Evolutionary conservation across 2,329 filamentous ascomycete species (phyloP).

Genomic region (Fusarium sp.): DNA sequence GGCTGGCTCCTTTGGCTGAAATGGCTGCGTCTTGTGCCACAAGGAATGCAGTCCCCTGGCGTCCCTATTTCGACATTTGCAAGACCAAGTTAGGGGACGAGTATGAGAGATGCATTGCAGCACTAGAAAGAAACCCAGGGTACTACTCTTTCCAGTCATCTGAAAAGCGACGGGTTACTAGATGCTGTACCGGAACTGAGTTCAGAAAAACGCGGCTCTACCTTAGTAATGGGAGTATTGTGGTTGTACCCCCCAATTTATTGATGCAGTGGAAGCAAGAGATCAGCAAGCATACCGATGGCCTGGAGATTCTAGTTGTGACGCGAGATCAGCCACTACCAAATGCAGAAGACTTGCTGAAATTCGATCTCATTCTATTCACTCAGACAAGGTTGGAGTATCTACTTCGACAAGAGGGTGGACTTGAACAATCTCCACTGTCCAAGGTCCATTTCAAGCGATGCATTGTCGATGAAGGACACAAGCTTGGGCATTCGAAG

Average conservation of each 20-base stretch:
- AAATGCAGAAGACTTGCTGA: constrained; percentile 63
- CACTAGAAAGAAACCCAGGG: constrained; percentile 67
- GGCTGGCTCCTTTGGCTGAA: constrained; percentile 72
- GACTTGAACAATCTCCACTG: constrained; percentile 65
- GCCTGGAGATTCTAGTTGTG: constrained; percentile 73
- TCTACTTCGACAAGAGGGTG: constrained; percentile 53
- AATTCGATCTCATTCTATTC: constrained; percentile 82
- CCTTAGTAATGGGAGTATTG: constrained; percentile 75
- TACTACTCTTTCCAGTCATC: constrained; percentile 66
- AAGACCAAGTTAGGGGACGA: constrained; percentile 58
- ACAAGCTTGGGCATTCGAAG: constrained; percentile 78
- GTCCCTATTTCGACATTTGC: constrained; percentile 66
- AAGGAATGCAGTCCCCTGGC: constrained; percentile 76
- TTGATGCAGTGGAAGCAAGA: constrained; percentile 86
- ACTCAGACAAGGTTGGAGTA: constrained; percentile 78
- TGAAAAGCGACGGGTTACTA: constrained; percentile 45
- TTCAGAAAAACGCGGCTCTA: constrained; percentile 62
- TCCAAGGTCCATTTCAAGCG: constrained; percentile 83
- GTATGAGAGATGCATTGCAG: constrained; percentile 64
- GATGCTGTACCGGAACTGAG: constrained; percentile 20
- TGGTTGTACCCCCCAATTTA: constrained; percentile 86
- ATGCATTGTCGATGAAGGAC: constrained; percentile 92
- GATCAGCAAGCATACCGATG: constrained; percentile 78
- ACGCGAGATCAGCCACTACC: constrained; percentile 67
- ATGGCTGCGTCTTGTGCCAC: constrained; percentile 80